A percentile compares a stretch with the other conserved stretches of the same genome.
Conservation (phyloP, 768 basidiomycete genomes). For the Auricularia cornea region DNA sequence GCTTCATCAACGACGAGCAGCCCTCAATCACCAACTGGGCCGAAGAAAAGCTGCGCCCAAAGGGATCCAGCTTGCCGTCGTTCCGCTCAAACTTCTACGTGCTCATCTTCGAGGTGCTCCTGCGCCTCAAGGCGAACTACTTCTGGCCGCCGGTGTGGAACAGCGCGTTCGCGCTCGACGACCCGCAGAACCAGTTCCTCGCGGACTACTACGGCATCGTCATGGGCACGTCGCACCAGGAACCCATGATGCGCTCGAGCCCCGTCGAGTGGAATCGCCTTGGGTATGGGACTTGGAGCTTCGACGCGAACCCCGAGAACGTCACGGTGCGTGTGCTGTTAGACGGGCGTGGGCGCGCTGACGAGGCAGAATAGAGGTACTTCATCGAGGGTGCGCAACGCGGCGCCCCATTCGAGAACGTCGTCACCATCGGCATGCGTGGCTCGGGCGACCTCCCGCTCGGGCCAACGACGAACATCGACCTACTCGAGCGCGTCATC, state of each 20-base stretch:
- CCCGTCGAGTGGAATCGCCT: conserved; percentile 57
- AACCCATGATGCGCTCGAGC: conserved; percentile 67
- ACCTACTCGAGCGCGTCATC: conserved; percentile 47
- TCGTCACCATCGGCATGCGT: conserved; percentile 65
- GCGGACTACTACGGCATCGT: conserved; percentile 61
- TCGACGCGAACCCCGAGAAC: conserved; percentile 41
- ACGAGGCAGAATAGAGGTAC: conserved; percentile 7
- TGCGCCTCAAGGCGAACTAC: conserved; percentile 61
- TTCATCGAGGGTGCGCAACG: conserved; percentile 52
- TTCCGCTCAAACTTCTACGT: conserved; percentile 51
- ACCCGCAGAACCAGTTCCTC: conserved; percentile 49
- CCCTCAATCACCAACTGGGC: conserved; percentile 68
- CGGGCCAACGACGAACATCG: conserved; percentile 40
- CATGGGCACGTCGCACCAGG: conserved; percentile 63
- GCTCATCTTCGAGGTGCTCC: conserved; percentile 41
- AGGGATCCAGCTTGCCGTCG: conserved; percentile 47
- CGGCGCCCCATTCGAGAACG: conserved; percentile 49
- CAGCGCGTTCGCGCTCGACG: conserved; percentile 46
- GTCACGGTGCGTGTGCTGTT: conserved; percentile 29
- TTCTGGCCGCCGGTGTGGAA: conserved; percentile 49
- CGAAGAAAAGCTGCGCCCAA: conserved; percentile 49
- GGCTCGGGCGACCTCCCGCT: conserved; percentile 46
- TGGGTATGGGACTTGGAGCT: conserved; percentile 56
- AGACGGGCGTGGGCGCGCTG: neutral
- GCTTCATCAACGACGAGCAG: conserved; percentile 68